Evolutionary conservation across 139 green algal genomes (phyloP).

Genomic region (Picochlorum sp.): DNA sequence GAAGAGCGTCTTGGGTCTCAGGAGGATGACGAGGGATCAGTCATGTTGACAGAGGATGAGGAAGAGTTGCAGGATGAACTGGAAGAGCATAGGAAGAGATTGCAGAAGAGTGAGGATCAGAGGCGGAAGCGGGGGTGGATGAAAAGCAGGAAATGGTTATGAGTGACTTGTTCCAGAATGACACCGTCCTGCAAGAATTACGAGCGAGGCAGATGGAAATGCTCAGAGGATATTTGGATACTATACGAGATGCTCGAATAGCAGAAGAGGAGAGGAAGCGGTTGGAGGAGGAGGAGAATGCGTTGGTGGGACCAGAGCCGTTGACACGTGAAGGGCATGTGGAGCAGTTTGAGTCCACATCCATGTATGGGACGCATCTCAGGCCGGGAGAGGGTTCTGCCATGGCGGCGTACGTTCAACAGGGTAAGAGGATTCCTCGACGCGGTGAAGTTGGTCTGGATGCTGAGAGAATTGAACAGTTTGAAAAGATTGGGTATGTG

Average conservation of each 20-base stretch:
- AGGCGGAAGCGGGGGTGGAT: background rate
- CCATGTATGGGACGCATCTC: constrained; percentile 52
- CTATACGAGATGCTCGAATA: constrained; percentile 1
- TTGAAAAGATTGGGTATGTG: constrained; percentile 81
- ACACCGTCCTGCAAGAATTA: constrained; percentile 17
- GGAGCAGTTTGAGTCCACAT: constrained; percentile 3
- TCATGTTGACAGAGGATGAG: background rate
- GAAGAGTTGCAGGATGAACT: background rate
- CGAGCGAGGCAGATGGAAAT: constrained; percentile 43
- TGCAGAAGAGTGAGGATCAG: background rate
- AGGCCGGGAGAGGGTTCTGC: constrained; percentile 59
- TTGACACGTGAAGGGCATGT: constrained; percentile 1
- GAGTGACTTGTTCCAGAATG: background rate
- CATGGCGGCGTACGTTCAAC: constrained; percentile 88
- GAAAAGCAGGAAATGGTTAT: background rate
- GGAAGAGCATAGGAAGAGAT: background rate
- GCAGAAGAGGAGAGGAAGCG: constrained; percentile 8
- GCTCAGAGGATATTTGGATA: constrained; percentile 30
- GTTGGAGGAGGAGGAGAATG: constrained; percentile 30
- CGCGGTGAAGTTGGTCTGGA: constrained; percentile 89
- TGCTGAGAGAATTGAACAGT: constrained; percentile 78
- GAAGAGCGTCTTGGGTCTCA: background rate
- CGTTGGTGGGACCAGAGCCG: constrained; percentile 52
- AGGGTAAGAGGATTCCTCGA: constrained; percentile 90
- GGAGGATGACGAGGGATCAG: background rate